Evolutionary conservation across 106 monocot genomes (phyloP), one percentile per base, ranked within the genome.

Genomic region (Allium cepa): DNA sequence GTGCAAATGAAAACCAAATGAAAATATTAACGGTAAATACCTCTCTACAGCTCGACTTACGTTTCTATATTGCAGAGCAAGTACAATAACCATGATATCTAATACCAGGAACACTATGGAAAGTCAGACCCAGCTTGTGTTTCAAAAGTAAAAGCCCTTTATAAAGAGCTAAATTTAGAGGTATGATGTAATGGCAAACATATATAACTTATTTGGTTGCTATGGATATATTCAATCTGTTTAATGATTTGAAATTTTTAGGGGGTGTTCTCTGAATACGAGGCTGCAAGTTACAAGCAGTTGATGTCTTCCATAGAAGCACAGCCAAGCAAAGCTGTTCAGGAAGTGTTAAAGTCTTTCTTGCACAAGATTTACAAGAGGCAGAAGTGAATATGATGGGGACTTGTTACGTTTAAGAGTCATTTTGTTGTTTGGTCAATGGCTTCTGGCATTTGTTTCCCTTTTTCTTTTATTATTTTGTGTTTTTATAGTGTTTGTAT

Each of bases 301-400:
- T 66, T 99, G 49, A 99, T 93, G 8, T 79, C 82, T 13, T 76
- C 86, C 12, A 93, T 99, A 16, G 90, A 99, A 82, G 84, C 90
- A 27, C 82, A 92, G 66, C 89, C 88, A 50, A 93, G 84, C 73
- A 80, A 78, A 62, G 79, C 82, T 7, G 92, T 99, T 8, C 90
- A 87, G 75, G 85, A 77, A 50, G 84, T 90, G n/a, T 52, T 99
- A 73, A 99, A 99, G 63, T 99, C 97, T 12, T 99, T 99, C 81
- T 67, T 93, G 73, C 87, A 75, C 63, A 99, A 92, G 78, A 92
- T 99, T 62, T 99, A 99, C 84, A 99, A 87, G 81, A 89, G 97
- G 62, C 80, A 99, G 79, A 99, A 99, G 81, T 99, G 68, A 68
- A 46, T 5, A 36, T 36, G 36, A 4, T 3, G 0, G 36, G 36